Percentiles rank a stretch among this genome's conserved stretches.
Conservation (phyloP, 2,329 filamentous ascomycete genomes). For the Alternaria sp. region DNA sequence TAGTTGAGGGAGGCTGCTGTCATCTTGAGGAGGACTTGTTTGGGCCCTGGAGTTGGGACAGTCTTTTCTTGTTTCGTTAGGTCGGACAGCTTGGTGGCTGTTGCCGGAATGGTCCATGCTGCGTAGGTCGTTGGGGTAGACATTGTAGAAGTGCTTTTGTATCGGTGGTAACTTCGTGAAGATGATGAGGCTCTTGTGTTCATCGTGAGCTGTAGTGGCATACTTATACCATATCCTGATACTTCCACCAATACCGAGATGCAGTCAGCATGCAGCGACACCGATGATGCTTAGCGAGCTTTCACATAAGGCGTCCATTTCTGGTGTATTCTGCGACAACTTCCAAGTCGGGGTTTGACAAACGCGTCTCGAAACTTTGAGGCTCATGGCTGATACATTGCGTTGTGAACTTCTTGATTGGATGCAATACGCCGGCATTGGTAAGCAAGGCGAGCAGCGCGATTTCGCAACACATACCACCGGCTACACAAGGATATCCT, state of each 20-base stretch:
- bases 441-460: background rate
- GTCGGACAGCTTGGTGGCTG: background rate
- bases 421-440: background rate
- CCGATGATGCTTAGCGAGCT: background rate
- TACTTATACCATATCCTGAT: background rate
- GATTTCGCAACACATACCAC: background rate
- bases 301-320: background rate
- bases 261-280: background rate
- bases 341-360: background rate
- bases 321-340: background rate
- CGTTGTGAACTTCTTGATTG: background rate
- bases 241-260: background rate
- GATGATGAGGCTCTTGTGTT: background rate
- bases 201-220: background rate
- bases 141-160: background rate
- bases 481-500: background rate
- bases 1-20: conserved; percentile 35
- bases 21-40: conserved; percentile 26
- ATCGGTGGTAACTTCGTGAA: background rate
- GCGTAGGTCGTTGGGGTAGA: background rate
- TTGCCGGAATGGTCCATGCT: conserved; percentile 9
- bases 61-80: background rate
- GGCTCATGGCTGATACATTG: background rate
- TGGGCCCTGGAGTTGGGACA: conserved; percentile 1
- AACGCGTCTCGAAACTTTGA: background rate